Base-by-base conservation (phyloP, 202 grass and related monocot genomes). In the Schoenoplectus triqueter region DNA sequence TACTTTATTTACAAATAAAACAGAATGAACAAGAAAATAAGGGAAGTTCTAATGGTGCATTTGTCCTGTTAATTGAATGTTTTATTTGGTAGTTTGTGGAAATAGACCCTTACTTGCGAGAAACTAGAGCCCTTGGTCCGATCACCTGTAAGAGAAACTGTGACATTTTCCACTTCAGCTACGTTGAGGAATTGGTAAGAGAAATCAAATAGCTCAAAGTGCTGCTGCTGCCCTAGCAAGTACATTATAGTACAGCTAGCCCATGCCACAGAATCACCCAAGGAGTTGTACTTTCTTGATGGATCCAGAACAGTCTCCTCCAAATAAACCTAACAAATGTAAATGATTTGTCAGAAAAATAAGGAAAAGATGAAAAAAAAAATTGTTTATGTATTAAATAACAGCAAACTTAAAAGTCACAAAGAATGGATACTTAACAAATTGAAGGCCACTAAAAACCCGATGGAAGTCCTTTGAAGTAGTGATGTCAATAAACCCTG, bases 131-230 rank as follows among this genome's bases (percentile, higher is more conserved):
- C 85, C 76, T 79, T 98, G 68, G 85, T 82, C 74, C 89, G 90
- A 74, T 98, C 95, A 8, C 73, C 87, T 20, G 85, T 85, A 63
- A 92, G 85, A 49, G 81, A 88, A 68, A 89, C 31, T 14, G 89
- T 84, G 0, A 73, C 84, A 74, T 77, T 93, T 86, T 95, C 95
- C 80, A 98, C 91, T 92, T 98, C 95, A 59, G 95, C 92, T 73
- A 98, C 92, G 55, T 95, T 98, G 67, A 98, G 91, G 42, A 95
- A 92, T 81, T 98, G 95, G 67, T 92, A 95, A 59, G 92, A 98
- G 81, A 95, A 98, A 86, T 98, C 95, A 41, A 98, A 98, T 46
- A 98, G 91, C 91, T 98, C 95, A 20, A 98, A 98, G 79, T 98
- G 95, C 47, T 95, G 91, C 76, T 98, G 95, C 82, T 98, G 95